Base-by-base conservation (phyloP, 2,329 filamentous ascomycete species). In the Sphaceloma murrayae region DNA sequence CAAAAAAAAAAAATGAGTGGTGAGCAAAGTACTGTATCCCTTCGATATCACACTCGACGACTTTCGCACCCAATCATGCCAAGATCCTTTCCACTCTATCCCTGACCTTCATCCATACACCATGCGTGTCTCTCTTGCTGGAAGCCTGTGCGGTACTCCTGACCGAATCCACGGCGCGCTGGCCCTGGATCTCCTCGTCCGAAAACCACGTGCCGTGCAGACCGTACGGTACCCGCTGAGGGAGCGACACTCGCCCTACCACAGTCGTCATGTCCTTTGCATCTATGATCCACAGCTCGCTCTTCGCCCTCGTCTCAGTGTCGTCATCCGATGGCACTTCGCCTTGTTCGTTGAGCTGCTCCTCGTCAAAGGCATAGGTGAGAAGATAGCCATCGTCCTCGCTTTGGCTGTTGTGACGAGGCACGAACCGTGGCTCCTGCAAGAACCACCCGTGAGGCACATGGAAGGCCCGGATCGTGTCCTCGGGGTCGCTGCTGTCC, bases 301-400 rank as follows among this genome's bases (percentile, higher is more conserved):
- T 78, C 17, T 56, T 64, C 0, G 74, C 66, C 7, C 54, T 42
- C 3, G 16, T 33, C 1, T 60, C 58, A 0, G 64, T 58, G 0
- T 60, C 46, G 1, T 60, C 55, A n/a, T 77, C 67, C 0, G 42
- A 19, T 3, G 56, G 56, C 3, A 58, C 55, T 9, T 58, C 56
- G 8, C 59, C 60, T 16, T 48, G 44, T 3, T 26, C 17, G n/a
- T 30, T 19, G 0, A 83, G 62, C 54, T 84, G 78, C 1, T 67
- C 65, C 52, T 84, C 80, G 49, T 85, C 77, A 49, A 85, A 85
- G 1, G 80, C 78, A 51, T 82, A 84, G 34, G 75, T 78, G 3
- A 85, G 62, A 0, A 84, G 62, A 61, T 72, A 84, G 0, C 81
- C 80, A 50, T 80, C 77, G 51, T 84, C 79, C 56, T 85, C 81